Evolutionary conservation across 2,329 filamentous ascomycete genomes (phyloP).

Genomic region (Corniculantispora saksenae): DNA sequence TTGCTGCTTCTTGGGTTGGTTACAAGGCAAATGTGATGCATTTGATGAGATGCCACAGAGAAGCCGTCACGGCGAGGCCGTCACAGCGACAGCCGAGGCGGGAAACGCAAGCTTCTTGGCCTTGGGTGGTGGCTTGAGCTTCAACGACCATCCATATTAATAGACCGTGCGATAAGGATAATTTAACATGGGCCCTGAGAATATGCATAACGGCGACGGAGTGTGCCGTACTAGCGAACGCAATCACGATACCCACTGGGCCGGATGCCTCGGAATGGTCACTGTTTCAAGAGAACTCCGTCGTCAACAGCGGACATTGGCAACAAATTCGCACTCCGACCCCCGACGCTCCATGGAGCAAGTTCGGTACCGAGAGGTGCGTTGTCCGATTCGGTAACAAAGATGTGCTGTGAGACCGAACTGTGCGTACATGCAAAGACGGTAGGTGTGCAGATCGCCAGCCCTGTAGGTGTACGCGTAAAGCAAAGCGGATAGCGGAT

Average conservation of each 20-base stretch:
- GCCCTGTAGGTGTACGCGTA: not conserved
- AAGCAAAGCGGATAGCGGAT: not conserved
- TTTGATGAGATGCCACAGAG: too few relatives aligned
- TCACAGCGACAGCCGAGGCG: too few relatives aligned
- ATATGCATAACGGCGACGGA: not conserved
- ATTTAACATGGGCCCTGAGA: not conserved
- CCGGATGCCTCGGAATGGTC: slow-evolving; percentile 9
- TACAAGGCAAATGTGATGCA: too few relatives aligned
- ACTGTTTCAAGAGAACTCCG: not conserved
- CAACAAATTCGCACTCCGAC: not conserved
- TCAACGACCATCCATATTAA: not conserved
- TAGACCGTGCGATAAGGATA: not conserved
- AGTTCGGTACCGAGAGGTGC: not conserved
- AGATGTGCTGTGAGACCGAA: not conserved
- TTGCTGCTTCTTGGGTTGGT: too few relatives aligned
- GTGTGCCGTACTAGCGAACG: not conserved
- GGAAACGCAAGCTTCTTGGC: too few relatives aligned
- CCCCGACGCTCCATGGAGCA: slow-evolving; percentile 8
- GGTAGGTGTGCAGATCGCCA: not conserved
- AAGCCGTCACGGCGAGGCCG: too few relatives aligned
- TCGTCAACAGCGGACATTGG: slow-evolving; percentile 7
- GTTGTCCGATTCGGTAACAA: not conserved
- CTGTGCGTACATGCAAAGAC: too few relatives aligned
- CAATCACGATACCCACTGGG: not conserved
- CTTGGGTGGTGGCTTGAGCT: not conserved